A percentile compares a stretch with the other conserved stretches of the same genome.
phyloP scores from a whole-genome alignment of 2,329 filamentous ascomycete species.

The Chlorencoelia australis region DNA sequence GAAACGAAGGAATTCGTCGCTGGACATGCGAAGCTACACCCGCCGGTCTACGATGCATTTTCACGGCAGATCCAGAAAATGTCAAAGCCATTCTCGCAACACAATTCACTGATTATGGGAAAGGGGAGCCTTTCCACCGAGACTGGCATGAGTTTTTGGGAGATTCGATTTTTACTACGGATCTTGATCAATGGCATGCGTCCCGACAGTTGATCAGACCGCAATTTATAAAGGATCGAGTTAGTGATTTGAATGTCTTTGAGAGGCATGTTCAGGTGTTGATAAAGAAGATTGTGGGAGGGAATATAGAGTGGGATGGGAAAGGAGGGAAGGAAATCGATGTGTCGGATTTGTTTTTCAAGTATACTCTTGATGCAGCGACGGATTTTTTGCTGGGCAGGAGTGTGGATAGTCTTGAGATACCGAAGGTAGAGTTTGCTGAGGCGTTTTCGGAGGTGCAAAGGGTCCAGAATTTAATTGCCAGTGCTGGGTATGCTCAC shows the following conservation, averaged over 20 bases:
- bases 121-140: slow-evolving; percentile 63
- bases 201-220: slow-evolving; percentile 76
- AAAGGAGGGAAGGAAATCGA: slow-evolving; percentile 54
- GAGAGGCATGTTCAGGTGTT: slow-evolving; percentile 68
- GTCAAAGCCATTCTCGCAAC: slow-evolving; percentile 84
- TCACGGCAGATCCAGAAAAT: slow-evolving; percentile 80
- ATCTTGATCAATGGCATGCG: slow-evolving; percentile 68
- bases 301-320: slow-evolving; percentile 35
- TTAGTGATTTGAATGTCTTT: slow-evolving; percentile 73
- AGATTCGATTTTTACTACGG: slow-evolving; percentile 70
- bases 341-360: slow-evolving; percentile 69
- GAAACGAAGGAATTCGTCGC: too few relatives aligned
- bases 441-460: slow-evolving; percentile 74
- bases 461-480: slow-evolving; percentile 57
- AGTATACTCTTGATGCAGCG: slow-evolving; percentile 74
- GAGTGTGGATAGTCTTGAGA: slow-evolving; percentile 50
- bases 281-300: slow-evolving; percentile 55
- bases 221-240: slow-evolving; percentile 76
- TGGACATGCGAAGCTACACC: slow-evolving; percentile 48
- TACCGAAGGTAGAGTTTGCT: slow-evolving; percentile 59
- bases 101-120: slow-evolving; percentile 78
- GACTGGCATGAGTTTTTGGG: slow-evolving; percentile 71
- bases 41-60: slow-evolving; percentile 32
- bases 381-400: slow-evolving; percentile 80
- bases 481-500: slow-evolving; percentile 46